Evolutionary conservation across 139 green algal genomes (phyloP), one percentile per base, ranked within the genome.

Genomic region (Coelastrella sp.): DNA sequence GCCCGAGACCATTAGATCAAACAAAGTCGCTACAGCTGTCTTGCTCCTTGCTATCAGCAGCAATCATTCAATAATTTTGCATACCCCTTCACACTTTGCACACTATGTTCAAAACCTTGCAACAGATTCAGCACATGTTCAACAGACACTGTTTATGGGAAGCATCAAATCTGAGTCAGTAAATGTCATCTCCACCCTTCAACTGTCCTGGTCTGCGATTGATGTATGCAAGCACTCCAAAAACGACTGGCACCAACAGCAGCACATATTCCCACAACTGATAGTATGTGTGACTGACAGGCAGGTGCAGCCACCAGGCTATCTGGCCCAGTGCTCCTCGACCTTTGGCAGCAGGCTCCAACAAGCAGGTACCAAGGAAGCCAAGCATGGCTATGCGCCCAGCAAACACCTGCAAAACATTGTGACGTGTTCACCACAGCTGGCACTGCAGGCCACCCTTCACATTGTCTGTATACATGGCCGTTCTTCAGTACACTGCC

Each of bases 221-320:
- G 25, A 67, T 15, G 17, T 80, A 80, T 4, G 72, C 72, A 45
- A 80, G 27, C 13, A 66, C 72, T 23, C 45, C 45, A 66, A 80
- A 80, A 27, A 80, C 8, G 0, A 80, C 34, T 15, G 72, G 48
- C 9, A 25, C 21, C 48, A 67, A 30, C 27, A 80, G 30, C 72
- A 80, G 3, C 45, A 19, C 30, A 37, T 34, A 25, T 23, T 80
- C 51, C 2, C 38, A 59, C 6, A 82, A 13, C 19, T 82, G 75
- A 53, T 72, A 82, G 53, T 82, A 82, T 21, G 17, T 37, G 6
- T 25, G 21, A 3, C 19, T 53, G 17, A 53, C 37, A 7, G 75
- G 75, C 32, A 82, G 32, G 53, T 82, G 75, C 75, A 69, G 35
- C 51, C 51, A 71, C 75, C 75, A 82, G 2, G 75, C 75, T 57